phyloP scores from a whole-genome alignment of 2,329 filamentous ascomycete genomes.

The Paecilomyces niveus region DNA sequence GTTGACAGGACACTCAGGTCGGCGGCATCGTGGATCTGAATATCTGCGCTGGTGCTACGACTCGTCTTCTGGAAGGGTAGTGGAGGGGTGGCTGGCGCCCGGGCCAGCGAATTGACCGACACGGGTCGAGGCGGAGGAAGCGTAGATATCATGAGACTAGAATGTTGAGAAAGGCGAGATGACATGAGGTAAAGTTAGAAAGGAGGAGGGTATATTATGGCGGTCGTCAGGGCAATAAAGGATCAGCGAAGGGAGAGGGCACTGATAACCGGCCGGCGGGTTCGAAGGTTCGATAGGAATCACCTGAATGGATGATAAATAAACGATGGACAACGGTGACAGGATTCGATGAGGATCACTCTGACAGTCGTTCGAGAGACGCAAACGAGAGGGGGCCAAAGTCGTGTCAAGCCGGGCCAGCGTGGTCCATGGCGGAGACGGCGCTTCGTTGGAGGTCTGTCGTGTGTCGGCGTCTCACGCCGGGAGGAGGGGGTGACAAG shows the following conservation, averaged over 20 bases:
- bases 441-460: conserved; percentile 10
- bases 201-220: neutral
- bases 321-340: neutral
- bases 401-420: conserved; percentile 13
- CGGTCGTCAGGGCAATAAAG: neutral
- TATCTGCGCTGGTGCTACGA: conserved; percentile 19
- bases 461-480: conserved; percentile 2
- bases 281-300: neutral
- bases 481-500: conserved; percentile 4
- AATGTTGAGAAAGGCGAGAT: conserved; percentile 4
- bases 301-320: neutral
- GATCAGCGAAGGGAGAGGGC: neutral
- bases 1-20: conserved; percentile 12
- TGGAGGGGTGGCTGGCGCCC: conserved; percentile 13
- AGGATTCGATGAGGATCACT: neutral
- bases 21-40: conserved; percentile 16
- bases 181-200: conserved; percentile 1
- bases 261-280: neutral
- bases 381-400: conserved; percentile 1
- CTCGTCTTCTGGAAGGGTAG: conserved; percentile 16
- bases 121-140: conserved; percentile 24
- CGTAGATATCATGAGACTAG: conserved; percentile 20
- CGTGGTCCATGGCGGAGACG: conserved; percentile 18
- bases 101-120: conserved; percentile 25
- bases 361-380: neutral